These are phyloP conservation scores for Peterozyma xylosa DNA, from an alignment of 805 yeast species.

Conservation along the genomic window DNA sequence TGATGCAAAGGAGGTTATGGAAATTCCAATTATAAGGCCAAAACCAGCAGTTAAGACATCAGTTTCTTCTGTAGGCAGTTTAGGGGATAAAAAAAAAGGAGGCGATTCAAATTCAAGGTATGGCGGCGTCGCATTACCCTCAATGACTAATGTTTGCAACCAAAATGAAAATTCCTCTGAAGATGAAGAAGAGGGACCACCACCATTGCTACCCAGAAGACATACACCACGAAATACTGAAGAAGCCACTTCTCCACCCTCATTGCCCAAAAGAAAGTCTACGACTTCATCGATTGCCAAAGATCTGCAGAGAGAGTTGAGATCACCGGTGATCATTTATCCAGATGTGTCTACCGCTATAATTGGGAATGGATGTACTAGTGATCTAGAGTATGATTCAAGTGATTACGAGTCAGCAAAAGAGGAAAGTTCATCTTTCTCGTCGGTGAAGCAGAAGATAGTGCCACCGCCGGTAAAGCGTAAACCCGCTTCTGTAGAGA, in stretches of 20 bases:
- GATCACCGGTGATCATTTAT: too few species aligned
- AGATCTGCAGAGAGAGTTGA: too few species aligned
- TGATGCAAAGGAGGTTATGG: too few species aligned
- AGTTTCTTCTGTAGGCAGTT: constrained; percentile 1
- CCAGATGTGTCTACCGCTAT: too few species aligned
- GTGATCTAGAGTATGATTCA: too few species aligned
- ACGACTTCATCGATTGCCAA: too few species aligned
- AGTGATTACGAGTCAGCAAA: too few species aligned
- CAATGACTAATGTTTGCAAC: constrained; percentile 10
- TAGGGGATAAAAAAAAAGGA: not conserved
- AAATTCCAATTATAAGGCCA: constrained; percentile 5
- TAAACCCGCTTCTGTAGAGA: constrained; percentile 2
- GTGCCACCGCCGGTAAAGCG: constrained; percentile 7
- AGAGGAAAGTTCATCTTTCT: too few species aligned
- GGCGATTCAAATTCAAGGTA: not conserved
- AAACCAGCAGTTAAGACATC: constrained; percentile 13
- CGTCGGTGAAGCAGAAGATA: not conserved
- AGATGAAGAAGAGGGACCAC: not conserved
- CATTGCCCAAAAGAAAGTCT: too few species aligned
- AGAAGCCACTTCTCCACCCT: too few species aligned
- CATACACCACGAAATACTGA: not conserved
- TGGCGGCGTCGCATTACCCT: constrained; percentile 3
- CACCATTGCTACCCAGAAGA: not conserved
- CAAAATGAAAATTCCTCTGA: constrained; percentile 5
- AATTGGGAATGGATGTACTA: too few species aligned